Percentiles rank a stretch among this genome's conserved stretches.
These are phyloP conservation scores for Trichoderma brevicompactum DNA, from an alignment of 2,329 filamentous ascomycete species.

Conservation along the genomic window DNA sequence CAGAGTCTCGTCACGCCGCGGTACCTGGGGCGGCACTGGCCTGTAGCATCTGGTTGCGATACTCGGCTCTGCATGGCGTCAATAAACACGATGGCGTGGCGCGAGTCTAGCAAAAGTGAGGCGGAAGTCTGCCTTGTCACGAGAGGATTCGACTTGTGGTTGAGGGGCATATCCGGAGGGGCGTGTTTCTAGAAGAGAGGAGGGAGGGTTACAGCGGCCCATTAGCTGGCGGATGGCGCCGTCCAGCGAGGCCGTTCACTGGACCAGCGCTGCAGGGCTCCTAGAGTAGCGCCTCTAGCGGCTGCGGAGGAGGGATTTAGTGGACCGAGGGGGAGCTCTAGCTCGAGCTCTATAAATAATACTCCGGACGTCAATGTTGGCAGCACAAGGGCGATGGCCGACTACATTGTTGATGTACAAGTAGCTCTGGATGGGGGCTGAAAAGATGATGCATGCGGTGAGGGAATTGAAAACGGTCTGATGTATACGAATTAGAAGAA, in stretches of 20 bases:
- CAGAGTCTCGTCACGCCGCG: conserved; percentile 14
- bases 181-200: conserved; percentile 11
- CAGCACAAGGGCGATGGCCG: too few relatives aligned
- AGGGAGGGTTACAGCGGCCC: conserved; percentile 11
- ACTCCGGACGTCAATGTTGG: neutral
- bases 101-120: conserved; percentile 10
- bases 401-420: too few relatives aligned
- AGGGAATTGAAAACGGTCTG: too few relatives aligned
- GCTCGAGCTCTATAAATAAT: conserved; percentile 9
- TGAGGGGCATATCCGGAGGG: neutral
- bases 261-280: conserved; percentile 18
- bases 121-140: conserved; percentile 28
- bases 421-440: neutral
- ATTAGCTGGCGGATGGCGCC: conserved; percentile 15
- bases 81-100: neutral
- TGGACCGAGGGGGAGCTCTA: neutral
- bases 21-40: neutral
- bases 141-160: neutral
- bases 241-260: conserved; percentile 34
- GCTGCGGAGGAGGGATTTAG: conserved; percentile 11
- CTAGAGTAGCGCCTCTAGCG: conserved; percentile 1
- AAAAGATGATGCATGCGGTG: neutral
- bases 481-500: too few relatives aligned
- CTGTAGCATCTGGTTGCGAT: neutral
- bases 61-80: conserved; percentile 15